These are phyloP conservation scores for Lactuca sativa DNA, from an alignment of 129 eudicot genomes.

Conservation along the genomic window DNA sequence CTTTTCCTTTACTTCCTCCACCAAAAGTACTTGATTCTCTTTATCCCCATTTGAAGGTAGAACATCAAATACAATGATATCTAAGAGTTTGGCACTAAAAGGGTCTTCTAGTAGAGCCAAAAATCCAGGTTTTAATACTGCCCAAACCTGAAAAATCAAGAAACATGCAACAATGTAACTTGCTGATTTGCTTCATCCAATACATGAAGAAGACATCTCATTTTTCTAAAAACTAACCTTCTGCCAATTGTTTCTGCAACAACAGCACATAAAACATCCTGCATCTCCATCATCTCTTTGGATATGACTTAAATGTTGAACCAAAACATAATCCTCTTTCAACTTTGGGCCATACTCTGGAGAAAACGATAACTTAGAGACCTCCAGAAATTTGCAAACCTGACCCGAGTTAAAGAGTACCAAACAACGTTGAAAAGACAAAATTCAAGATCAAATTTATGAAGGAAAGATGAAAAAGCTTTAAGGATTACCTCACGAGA, in stretches of 20 bases:
- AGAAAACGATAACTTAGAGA: slow-evolving; percentile 77
- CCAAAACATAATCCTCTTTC: slow-evolving; percentile 85
- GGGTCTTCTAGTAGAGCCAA: slow-evolving; percentile 85
- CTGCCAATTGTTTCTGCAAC: slow-evolving; percentile 70
- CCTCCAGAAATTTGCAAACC: slow-evolving; percentile 98
- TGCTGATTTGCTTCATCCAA: neutral
- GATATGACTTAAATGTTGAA: slow-evolving; percentile 53
- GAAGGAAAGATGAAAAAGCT: slow-evolving; percentile 4
- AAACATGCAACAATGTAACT: slow-evolving; percentile 7
- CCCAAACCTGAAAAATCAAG: slow-evolving; percentile 75
- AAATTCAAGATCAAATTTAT: slow-evolving; percentile 9
- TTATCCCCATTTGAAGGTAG: slow-evolving; percentile 49
- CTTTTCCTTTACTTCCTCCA: slow-evolving; percentile 63
- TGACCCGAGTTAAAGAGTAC: slow-evolving; percentile 33
- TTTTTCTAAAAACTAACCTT: slow-evolving; percentile 46
- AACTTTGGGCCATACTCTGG: slow-evolving; percentile 87
- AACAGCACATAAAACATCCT: slow-evolving; percentile 46
- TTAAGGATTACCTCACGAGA: slow-evolving; percentile 64
- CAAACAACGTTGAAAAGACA: slow-evolving; percentile 10
- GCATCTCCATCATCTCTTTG: slow-evolving; percentile 42
- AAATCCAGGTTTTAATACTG: slow-evolving; percentile 91
- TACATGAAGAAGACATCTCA: neutral
- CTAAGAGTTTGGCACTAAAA: slow-evolving; percentile 60
- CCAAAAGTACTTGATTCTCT: slow-evolving; percentile 52
- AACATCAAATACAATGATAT: slow-evolving; percentile 78